Conservation (phyloP, 129 eudicot species). For the Lactuca sativa region DNA sequence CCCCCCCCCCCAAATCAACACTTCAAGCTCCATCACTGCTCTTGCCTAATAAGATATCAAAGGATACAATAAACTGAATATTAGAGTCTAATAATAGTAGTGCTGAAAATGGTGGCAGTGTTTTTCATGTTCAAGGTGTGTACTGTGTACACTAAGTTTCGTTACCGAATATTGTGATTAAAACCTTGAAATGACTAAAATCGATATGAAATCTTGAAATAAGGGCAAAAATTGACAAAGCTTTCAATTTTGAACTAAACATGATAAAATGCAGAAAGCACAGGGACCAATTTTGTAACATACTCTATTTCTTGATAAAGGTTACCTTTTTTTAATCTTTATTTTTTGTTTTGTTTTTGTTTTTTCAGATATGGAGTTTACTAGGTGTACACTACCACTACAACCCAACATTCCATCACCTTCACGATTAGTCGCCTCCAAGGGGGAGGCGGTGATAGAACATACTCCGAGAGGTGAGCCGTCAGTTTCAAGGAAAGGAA, state of each 20-base stretch:
- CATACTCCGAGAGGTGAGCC: slow-evolving; percentile 36
- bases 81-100: slow-evolving; percentile 85
- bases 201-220: too few relatives aligned
- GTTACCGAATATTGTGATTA: too few relatives aligned
- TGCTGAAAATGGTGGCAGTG: slow-evolving; percentile 79
- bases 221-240: too few relatives aligned
- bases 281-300: too few relatives aligned
- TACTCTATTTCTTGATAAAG: too few relatives aligned
- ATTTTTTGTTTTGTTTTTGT: neutral
- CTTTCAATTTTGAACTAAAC: too few relatives aligned
- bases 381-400: slow-evolving; percentile 58
- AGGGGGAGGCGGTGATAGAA: slow-evolving; percentile 40
- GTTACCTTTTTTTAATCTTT: neutral
- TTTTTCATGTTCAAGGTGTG: slow-evolving; percentile 71
- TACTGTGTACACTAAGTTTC: neutral
- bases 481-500: slow-evolving; percentile 37
- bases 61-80: slow-evolving; percentile 78
- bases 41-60: slow-evolving; percentile 77
- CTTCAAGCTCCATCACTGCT: slow-evolving; percentile 19
- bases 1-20: too few relatives aligned
- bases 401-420: slow-evolving; percentile 72
- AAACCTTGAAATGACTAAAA: too few relatives aligned
- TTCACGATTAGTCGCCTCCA: slow-evolving; percentile 76
- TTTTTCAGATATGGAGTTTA: slow-evolving; percentile 71
- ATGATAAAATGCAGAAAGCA: too few relatives aligned